Conservation (phyloP, 2,329 filamentous ascomycete species). For the Plectosphaerella cucumerina region DNA sequence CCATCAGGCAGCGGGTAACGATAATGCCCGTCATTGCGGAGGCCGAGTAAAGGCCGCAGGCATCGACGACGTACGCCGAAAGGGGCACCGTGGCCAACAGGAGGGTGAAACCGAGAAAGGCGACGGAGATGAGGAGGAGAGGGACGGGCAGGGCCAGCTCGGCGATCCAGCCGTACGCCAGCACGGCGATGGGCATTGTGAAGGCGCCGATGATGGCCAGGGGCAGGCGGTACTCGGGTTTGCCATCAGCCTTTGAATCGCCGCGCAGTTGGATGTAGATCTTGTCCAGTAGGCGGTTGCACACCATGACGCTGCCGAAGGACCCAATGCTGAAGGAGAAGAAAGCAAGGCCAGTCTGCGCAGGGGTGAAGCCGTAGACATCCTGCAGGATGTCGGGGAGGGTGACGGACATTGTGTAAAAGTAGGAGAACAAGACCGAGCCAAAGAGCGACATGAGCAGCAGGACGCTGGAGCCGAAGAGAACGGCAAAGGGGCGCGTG, state of each 20-base stretch:
- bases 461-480: constrained; percentile 48
- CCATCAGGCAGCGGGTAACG: constrained; percentile 49
- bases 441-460: constrained; percentile 42
- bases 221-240: constrained; percentile 52
- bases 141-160: constrained; percentile 36
- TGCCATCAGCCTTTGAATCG: constrained; percentile 24
- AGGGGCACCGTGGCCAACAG: constrained; percentile 45
- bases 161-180: constrained; percentile 47
- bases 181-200: constrained; percentile 38
- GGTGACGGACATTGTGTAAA: constrained; percentile 51
- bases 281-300: constrained; percentile 46
- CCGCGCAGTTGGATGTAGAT: constrained; percentile 47
- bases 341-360: constrained; percentile 48
- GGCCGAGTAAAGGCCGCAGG: constrained; percentile 50
- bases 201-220: constrained; percentile 43
- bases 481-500: constrained; percentile 40
- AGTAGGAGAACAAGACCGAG: constrained; percentile 44
- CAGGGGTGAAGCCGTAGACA: constrained; percentile 44
- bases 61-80: constrained; percentile 53
- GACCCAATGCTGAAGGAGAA: constrained; percentile 53
- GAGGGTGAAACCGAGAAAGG: constrained; percentile 39
- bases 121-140: constrained; percentile 37
- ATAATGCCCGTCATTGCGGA: constrained; percentile 55
- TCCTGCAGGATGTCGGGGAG: constrained; percentile 45
- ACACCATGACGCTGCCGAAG: constrained; percentile 39